Evolutionary conservation across 1,284 basidiomycete species (phyloP).

Genomic region (Moniliophthora roreri): DNA sequence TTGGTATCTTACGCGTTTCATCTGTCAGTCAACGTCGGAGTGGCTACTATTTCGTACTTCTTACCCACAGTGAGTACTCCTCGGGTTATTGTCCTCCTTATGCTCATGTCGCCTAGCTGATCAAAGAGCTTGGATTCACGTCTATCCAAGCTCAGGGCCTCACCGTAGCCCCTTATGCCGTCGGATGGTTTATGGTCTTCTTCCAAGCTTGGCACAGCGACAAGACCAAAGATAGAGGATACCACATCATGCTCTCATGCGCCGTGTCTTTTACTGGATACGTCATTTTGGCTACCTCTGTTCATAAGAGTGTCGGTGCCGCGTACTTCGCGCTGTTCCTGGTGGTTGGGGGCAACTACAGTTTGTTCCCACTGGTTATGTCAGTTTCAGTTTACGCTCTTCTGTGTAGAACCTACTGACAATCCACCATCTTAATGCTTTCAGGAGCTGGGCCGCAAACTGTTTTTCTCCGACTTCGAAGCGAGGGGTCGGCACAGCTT

Average conservation of each 20-base stretch:
- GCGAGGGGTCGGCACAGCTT: conserved; percentile 56
- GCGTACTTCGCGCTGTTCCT: conserved; percentile 58
- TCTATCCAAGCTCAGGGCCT: conserved; percentile 55
- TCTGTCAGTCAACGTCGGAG: conserved; percentile 49
- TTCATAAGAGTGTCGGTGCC: conserved; percentile 48
- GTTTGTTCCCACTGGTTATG: conserved; percentile 58
- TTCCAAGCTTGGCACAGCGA: conserved; percentile 55
- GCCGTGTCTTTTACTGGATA: conserved; percentile 46
- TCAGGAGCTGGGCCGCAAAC: conserved; percentile 59
- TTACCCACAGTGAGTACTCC: conserved; percentile 43
- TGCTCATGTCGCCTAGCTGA: conserved; percentile 34
- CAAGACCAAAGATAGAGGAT: conserved; percentile 50
- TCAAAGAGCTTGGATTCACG: conserved; percentile 51
- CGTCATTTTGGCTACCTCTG: conserved; percentile 49
- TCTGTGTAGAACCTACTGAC: not conserved
- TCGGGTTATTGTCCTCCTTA: not conserved
- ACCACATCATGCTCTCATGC: conserved; percentile 50
- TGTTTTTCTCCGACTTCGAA: conserved; percentile 56
- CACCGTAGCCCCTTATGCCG: conserved; percentile 53
- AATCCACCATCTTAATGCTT: no score
- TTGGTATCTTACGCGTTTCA: not conserved
- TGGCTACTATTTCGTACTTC: conserved; percentile 56
- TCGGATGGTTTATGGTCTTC: conserved; percentile 54
- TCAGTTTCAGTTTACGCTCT: conserved; percentile 24
- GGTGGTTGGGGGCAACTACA: conserved; percentile 53